Base-by-base conservation (phyloP, 179 eudicot genomes). In the Heliamphora ciliata region DNA sequence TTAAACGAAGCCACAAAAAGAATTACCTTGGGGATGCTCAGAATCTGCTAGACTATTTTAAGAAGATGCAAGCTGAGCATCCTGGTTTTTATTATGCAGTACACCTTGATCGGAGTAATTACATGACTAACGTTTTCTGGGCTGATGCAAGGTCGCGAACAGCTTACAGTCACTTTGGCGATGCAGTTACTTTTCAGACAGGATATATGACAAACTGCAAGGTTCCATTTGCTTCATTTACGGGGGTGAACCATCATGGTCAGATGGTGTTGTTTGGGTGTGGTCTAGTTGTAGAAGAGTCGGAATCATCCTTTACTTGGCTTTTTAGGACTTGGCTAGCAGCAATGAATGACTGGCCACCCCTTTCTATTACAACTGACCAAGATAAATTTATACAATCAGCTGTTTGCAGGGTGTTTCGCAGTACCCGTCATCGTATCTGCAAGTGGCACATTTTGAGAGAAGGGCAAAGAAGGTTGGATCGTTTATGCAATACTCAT, bases 1-100 rank as follows among this genome's bases (percentile, higher is more conserved):
- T 48, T 58, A 51, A 50, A 24, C 77, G 81, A 76, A 88, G 83
- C 31, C 86, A 83, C 89, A 85, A 83, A 13, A 89, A 81, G 77
- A 85, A 85, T 80, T 88, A 89, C 52, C 83, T 89, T 68, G 97
- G 97, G 15, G 90, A 93, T 85, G 91, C 94, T 76, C 93, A 90
- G 82, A 91, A 91, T 84, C 86, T 91, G 79, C 84, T 93, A 72
- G 97, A 91, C 79, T 93, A 93, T 87, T 91, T 93, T 11, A 88
- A 88, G 69, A 90, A 86, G 78, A 87, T 89, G 94, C 97, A 93
- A 89, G 93, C 93, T 6, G 93, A 91, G 87, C 90, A 93, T 60
- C 97, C 94, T 0, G 93, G 94, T 11, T 93, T 93, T 87, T 91
- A 90, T 78, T 93, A 93, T 85, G 97, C 97, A 9, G 84, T 93